Evolutionary conservation across 2,329 filamentous ascomycete species (phyloP).

Genomic region (Ascochyta pisi): DNA sequence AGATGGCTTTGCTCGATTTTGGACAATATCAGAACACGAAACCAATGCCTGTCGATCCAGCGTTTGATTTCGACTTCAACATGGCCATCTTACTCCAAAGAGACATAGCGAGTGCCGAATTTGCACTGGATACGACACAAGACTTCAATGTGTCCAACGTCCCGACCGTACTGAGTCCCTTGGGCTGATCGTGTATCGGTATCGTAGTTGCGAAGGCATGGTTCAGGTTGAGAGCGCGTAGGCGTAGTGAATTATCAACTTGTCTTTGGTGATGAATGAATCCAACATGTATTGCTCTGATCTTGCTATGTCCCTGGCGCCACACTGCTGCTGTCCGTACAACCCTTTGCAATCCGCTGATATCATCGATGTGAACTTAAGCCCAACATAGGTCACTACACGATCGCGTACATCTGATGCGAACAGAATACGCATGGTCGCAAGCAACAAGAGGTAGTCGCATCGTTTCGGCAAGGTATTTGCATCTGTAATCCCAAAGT

Average conservation of each 20-base stretch:
- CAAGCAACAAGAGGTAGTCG: not conserved
- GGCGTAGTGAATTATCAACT: not conserved
- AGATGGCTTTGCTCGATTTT: not conserved
- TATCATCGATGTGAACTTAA: not conserved
- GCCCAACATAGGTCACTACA: not conserved
- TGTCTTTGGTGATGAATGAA: not conserved
- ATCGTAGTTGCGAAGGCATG: not conserved
- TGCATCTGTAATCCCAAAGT: slow-evolving; percentile 13
- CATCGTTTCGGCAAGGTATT: not conserved
- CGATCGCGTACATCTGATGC: not conserved
- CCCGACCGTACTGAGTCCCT: not conserved
- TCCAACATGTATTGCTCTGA: not conserved
- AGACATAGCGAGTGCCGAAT: not conserved
- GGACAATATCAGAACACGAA: not conserved
- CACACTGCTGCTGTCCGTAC: not conserved
- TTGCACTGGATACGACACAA: not conserved
- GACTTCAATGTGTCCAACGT: not conserved
- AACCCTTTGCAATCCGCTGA: not conserved
- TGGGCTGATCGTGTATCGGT: not conserved
- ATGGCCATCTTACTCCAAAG: slow-evolving; percentile 20
- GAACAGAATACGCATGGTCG: not conserved
- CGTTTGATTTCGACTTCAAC: slow-evolving; percentile 10
- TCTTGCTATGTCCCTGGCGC: not conserved
- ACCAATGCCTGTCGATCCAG: not conserved
- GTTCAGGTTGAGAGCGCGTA: not conserved